Base-by-base conservation (phyloP, 2,329 filamentous ascomycete genomes). In the Apiospora koreana region DNA sequence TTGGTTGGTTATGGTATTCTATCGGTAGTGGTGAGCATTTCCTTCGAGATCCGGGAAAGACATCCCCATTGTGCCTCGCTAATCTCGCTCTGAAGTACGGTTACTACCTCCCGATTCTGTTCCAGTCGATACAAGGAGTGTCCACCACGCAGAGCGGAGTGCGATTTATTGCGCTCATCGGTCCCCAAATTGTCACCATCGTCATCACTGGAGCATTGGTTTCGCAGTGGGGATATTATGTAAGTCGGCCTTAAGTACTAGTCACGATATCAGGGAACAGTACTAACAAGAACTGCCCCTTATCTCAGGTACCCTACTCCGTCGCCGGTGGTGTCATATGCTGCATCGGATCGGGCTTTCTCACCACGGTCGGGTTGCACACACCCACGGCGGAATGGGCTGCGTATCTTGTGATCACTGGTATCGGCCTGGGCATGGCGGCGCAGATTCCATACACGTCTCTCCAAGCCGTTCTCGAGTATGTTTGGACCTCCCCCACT, bases 81-180 rank as follows among this genome's bases (percentile, higher is more conserved):
- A 41, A 31, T 68, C 16, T 35, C 64, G 28, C 35, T 68, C 42
- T 5, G 70, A 72, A 38, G 69, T 4, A 16, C 14, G 46, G 9
- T 12, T 48, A 48, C 46, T 48, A 48, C n/a, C 46, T 48, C 46
- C 46, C 46, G 46, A 73, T 73, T 10, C 76, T 74, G 68, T 87
- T 87, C 80, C 86, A 88, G 72, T 85, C 85, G 35, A 84, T 88
- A 69, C 82, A 87, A 73, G 85, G 84, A 67, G 84, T 84, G 71
- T 82, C 78, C 23, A 85, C 87, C 68, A 84, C 87, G 62, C 77
- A 86, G 70, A 85, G 86, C 7, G 87, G 87, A 68, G 85, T 89
- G 76, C 86, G 87, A 74, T 83, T 87, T 41, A 81, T 89, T 3
- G 86, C 87, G 1, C 80, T 87, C 31, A 80, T 89, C 16, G 82